Conservation (phyloP, 192 early-diverging fungal species). For the Borealophlyctis nickersoniae region DNA sequence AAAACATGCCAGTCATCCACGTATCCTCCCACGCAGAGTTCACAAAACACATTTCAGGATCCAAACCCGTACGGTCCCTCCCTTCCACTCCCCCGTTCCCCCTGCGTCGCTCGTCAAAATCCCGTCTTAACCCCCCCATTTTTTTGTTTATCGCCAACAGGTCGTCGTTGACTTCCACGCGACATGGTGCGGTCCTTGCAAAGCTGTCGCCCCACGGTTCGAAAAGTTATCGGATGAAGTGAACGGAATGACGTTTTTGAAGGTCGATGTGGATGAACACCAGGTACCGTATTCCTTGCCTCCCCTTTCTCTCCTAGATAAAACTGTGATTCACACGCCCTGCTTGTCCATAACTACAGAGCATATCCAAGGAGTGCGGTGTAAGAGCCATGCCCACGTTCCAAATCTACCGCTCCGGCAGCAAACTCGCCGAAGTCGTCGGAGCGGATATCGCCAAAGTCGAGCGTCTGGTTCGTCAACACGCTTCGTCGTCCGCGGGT, state of each 20-base stretch:
- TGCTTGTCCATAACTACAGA: no score
- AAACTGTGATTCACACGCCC: no score
- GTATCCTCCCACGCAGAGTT: slow-evolving; percentile 36
- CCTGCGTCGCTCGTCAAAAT: neutral
- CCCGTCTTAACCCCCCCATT: neutral
- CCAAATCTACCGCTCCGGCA: slow-evolving; percentile 50
- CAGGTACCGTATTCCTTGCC: slow-evolving; percentile 32
- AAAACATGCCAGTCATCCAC: slow-evolving; percentile 36
- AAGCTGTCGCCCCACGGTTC: slow-evolving; percentile 66
- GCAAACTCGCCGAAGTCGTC: slow-evolving; percentile 51
- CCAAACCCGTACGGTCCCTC: slow-evolving; percentile 13
- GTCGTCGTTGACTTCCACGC: slow-evolving; percentile 78
- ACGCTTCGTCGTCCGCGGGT: neutral
- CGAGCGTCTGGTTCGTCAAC: slow-evolving; percentile 27
- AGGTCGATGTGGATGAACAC: slow-evolving; percentile 80
- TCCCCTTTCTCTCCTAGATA: no score
- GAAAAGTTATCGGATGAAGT: slow-evolving; percentile 50
- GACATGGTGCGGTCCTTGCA: slow-evolving; percentile 87
- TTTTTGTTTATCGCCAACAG: slow-evolving; percentile 5
- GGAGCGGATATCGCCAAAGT: slow-evolving; percentile 50
- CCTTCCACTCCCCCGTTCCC: neutral
- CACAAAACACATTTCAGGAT: slow-evolving; percentile 34
- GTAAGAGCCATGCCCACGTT: slow-evolving; percentile 75
- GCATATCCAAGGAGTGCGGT: slow-evolving; percentile 30
- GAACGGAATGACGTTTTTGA: slow-evolving; percentile 63